Evolutionary conservation across 257 asterid genomes (phyloP).

Genomic region (Mentha longifolia): DNA sequence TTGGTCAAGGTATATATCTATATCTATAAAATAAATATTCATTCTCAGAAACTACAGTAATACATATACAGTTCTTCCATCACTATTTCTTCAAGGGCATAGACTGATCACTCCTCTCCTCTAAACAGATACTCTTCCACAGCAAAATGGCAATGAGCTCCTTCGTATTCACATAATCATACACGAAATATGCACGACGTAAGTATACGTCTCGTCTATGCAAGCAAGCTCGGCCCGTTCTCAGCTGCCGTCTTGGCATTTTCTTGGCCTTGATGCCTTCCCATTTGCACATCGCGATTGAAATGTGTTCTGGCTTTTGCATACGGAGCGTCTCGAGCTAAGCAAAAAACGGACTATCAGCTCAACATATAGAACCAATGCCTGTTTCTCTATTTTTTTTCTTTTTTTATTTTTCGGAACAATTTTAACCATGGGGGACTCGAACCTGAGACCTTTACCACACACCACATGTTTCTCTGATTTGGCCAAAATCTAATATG

Average conservation of each 20-base stretch:
- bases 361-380: constrained; percentile 17
- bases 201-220: constrained; percentile 28
- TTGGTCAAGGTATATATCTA: constrained; percentile 1
- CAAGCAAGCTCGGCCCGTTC: constrained; percentile 68
- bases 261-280: constrained; percentile 66
- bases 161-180: constrained; percentile 26
- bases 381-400: neutral
- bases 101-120: neutral
- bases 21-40: neutral
- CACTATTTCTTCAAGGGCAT: neutral
- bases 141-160: constrained; percentile 13
- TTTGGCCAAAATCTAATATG: neutral
- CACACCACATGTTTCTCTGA: no score
- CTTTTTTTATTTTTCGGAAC: no score
- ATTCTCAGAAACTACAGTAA: constrained; percentile 7
- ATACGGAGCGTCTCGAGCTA: constrained; percentile 97
- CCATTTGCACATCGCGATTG: constrained; percentile 82
- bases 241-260: constrained; percentile 79
- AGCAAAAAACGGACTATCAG: neutral
- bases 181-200: constrained; percentile 12
- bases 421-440: no score
- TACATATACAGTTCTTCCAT: constrained; percentile 32
- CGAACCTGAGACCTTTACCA: no score
- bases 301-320: constrained; percentile 84
- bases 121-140: constrained; percentile 11